These are phyloP conservation scores for Furcasterigmium sp. DNA, from an alignment of 2,329 filamentous ascomycete genomes.

Conservation along the genomic window DNA sequence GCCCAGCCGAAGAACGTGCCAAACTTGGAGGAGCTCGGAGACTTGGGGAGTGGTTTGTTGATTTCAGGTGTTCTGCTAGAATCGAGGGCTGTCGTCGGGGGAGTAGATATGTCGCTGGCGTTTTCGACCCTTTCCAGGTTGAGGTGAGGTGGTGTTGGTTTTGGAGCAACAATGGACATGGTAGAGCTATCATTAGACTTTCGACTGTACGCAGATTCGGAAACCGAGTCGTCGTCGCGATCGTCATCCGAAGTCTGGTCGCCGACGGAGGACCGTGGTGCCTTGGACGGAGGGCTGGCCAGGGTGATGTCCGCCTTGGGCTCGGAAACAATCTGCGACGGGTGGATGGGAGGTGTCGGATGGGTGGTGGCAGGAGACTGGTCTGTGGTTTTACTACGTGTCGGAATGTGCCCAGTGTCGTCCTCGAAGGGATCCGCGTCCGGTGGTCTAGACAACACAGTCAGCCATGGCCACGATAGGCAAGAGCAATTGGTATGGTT, in stretches of 20 bases:
- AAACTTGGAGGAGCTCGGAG: conserved; percentile 44
- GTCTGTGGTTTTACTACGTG: conserved; percentile 33
- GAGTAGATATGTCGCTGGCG: conserved; percentile 15
- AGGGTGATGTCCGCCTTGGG: conserved; percentile 33
- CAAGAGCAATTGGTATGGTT: background rate
- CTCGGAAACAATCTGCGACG: conserved; percentile 36
- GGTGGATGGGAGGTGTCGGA: conserved; percentile 34
- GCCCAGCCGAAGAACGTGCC: conserved; percentile 51
- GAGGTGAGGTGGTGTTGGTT: conserved; percentile 47
- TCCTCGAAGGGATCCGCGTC: conserved; percentile 8
- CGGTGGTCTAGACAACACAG: conserved; percentile 19
- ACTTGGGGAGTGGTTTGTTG: conserved; percentile 51
- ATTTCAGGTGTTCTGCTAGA: conserved; percentile 29
- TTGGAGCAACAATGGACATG: conserved; percentile 46
- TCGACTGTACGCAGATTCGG: conserved; percentile 23
- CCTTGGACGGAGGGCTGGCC: conserved; percentile 11
- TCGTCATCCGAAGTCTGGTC: conserved; percentile 19
- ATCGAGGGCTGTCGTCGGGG: conserved; percentile 15
- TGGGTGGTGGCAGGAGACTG: conserved; percentile 37
- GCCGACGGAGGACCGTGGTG: conserved; percentile 4
- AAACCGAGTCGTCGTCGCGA: conserved; percentile 25
- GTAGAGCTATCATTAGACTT: conserved; percentile 31
- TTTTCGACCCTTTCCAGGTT: conserved; percentile 38
- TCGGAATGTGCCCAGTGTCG: conserved; percentile 16
- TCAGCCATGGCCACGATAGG: conserved; percentile 12